Base-by-base conservation (phyloP, 106 monocot genomes). In the Platanthera zijinensis region DNA sequence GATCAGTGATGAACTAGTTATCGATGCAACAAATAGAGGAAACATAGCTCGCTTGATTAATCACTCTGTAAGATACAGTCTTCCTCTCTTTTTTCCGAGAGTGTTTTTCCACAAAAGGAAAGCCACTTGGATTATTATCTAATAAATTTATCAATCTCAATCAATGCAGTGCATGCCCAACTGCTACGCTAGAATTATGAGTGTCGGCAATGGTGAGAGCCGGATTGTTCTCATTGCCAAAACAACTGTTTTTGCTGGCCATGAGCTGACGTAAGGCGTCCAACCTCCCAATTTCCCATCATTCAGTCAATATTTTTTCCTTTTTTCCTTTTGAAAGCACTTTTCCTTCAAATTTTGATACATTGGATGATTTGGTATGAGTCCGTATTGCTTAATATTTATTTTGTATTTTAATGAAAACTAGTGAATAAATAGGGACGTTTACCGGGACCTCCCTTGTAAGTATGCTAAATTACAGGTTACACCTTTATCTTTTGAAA, bases 101-200 rank as follows among this genome's bases (percentile, higher is more conserved):
- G 7, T 61, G 18, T 9, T 61, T 61, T 21, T 61, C 59, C 59
- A 21, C 19, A 6, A 6, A 7, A 7, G 19, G 59, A 61, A 61
- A 61, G 21, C 18, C 39, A 39, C 1, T 61, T 21, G 1, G 11
- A 17, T 79, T 7, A 52, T 25, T 10, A 18, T 63, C 47, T 61
- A 7, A 45, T 54, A 22, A 62, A 8, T 63, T 53, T 32, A 32
- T 32, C 61, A 14, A 80, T 71, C 22, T 61, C 59, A 61, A 56
- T 61, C 59, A 61, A 56, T 89, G 73, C 93, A 96, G 96, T 96
- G 96, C 82, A 89, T 81, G 85, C 96, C 96, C 11, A 96, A 96
- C 70, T 92, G 92, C 85, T 96, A 96, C 83, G 93, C 96, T 61
- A 96, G 96, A 80, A 96, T 96, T 80, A 90, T 93, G 96, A 91